Evolutionary conservation across 768 basidiomycete genomes (phyloP).

Genomic region (Naganishia randhawae): DNA sequence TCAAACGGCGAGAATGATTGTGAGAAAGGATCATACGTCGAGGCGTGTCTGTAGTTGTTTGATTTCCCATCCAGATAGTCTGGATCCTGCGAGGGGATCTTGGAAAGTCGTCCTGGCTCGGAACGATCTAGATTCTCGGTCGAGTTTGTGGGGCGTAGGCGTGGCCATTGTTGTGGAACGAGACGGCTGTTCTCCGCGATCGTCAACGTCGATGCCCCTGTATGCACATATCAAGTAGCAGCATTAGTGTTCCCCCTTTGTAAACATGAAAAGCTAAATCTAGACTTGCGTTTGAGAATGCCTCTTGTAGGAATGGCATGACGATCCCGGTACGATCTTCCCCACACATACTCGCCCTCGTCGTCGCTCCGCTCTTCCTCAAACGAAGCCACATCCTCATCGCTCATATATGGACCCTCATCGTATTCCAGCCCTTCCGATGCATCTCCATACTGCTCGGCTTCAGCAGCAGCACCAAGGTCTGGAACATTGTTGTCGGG

Average conservation of each 20-base stretch:
- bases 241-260: not conserved
- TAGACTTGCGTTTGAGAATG: conserved; percentile 77
- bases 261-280: not conserved
- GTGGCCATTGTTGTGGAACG: conserved; percentile 23
- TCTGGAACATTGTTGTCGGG: not conserved
- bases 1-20: conserved; percentile 62
- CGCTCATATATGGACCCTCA: conserved; percentile 42
- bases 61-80: conserved; percentile 71
- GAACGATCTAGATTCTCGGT: conserved; percentile 58
- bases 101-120: conserved; percentile 71
- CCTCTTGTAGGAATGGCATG: conserved; percentile 65
- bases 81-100: conserved; percentile 70
- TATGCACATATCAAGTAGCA: not conserved
- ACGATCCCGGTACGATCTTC: conserved; percentile 65
- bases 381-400: conserved; percentile 52
- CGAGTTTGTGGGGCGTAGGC: conserved; percentile 70
- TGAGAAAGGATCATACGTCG: conserved; percentile 51
- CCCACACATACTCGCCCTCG: conserved; percentile 59
- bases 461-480: not conserved
- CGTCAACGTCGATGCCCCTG: conserved; percentile 30
- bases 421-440: not conserved
- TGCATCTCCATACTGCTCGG: conserved; percentile 15
- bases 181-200: conserved; percentile 15
- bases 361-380: conserved; percentile 55
- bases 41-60: conserved; percentile 36